phyloP scores from a whole-genome alignment of 345 rosid species.

The Raphanus raphanistrum region DNA sequence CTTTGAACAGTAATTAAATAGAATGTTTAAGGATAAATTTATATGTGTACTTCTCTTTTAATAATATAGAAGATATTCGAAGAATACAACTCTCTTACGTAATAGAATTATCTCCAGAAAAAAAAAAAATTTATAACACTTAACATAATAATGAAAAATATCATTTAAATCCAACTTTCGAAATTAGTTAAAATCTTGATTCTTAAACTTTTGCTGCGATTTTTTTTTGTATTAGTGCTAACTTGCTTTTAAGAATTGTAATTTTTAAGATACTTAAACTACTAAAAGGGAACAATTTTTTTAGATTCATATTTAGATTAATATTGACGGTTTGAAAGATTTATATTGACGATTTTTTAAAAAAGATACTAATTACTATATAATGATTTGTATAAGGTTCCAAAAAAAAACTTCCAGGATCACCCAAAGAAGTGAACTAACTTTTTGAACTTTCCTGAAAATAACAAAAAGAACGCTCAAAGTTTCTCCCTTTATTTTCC shows the following conservation, averaged over 20 bases:
- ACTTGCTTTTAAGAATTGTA: not conserved
- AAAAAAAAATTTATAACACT: too few species aligned
- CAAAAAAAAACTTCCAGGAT: not conserved
- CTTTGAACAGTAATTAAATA: too few species aligned
- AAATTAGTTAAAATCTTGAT: not conserved
- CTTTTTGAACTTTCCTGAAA: not conserved
- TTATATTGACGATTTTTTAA: not conserved
- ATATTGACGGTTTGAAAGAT: not conserved
- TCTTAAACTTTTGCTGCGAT: not conserved
- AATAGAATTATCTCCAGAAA: too few species aligned
- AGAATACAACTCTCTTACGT: too few species aligned
- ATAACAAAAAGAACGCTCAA: not conserved
- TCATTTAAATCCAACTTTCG: too few species aligned
- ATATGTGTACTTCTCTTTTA: too few species aligned
- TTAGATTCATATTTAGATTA: not conserved
- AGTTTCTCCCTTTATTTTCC: not conserved
- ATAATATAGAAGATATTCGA: too few species aligned
- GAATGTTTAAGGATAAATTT: too few species aligned
- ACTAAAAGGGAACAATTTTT: not conserved
- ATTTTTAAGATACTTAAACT: not conserved
- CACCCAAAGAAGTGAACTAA: not conserved
- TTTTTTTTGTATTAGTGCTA: not conserved
- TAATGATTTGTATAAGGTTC: not conserved
- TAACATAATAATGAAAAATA: too few species aligned
- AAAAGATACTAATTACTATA: not conserved